Evolutionary conservation across 805 yeast species (phyloP).

Genomic region (Candida nonsorbophila): DNA sequence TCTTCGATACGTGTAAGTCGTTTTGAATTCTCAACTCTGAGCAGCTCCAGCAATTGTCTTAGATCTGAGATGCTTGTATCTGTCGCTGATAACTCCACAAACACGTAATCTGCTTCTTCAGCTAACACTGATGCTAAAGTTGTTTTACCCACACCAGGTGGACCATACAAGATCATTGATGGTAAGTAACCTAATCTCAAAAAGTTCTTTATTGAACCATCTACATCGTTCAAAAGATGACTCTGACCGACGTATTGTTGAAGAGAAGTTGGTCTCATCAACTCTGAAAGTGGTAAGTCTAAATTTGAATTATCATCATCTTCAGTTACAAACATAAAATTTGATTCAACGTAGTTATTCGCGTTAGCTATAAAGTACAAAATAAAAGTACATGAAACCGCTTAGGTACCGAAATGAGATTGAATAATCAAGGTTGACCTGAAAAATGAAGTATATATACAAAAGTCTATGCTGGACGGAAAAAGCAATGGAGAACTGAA

Average conservation of each 20-base stretch:
- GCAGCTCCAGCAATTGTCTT: slow-evolving; percentile 52
- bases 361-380: too few relatives aligned
- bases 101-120: slow-evolving; percentile 44
- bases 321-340: too few relatives aligned
- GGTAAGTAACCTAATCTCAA: slow-evolving; percentile 65
- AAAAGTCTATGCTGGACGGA: too few relatives aligned
- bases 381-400: too few relatives aligned
- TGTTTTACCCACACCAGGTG: slow-evolving; percentile 95
- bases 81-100: slow-evolving; percentile 85
- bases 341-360: too few relatives aligned
- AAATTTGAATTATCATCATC: too few relatives aligned
- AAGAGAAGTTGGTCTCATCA: slow-evolving; percentile 69
- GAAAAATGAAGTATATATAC: too few relatives aligned
- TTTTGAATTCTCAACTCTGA: slow-evolving; percentile 36
- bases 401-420: too few relatives aligned
- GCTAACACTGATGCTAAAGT: slow-evolving; percentile 72
- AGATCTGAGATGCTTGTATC: slow-evolving; percentile 63
- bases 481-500: too few relatives aligned
- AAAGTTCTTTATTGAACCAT: slow-evolving; percentile 64
- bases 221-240: slow-evolving; percentile 57
- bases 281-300: slow-evolving; percentile 7
- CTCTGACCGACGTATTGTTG: slow-evolving; percentile 80
- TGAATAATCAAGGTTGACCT: too few relatives aligned
- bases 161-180: slow-evolving; percentile 89
- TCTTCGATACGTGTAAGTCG: slow-evolving; percentile 36